Conservation (phyloP, 2,329 filamentous ascomycete genomes). For the Sporothrix euskadiensis region DNA sequence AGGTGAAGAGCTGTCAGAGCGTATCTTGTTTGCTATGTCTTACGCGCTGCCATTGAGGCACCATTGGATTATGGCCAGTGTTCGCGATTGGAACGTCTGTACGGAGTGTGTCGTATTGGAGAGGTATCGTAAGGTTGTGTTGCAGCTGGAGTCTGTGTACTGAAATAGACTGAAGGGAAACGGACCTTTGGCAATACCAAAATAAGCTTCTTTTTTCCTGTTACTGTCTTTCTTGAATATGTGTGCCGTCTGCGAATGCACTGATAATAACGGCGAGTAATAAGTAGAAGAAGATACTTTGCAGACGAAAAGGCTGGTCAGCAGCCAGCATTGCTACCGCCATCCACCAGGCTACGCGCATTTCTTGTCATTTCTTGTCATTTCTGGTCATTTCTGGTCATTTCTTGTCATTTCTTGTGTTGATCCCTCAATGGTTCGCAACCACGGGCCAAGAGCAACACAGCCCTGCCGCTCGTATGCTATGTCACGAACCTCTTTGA, state of each 20-base stretch:
- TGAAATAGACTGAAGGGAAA: neutral
- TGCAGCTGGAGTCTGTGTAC: neutral
- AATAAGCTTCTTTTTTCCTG: constrained; percentile 10
- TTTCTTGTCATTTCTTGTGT: neutral
- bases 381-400: neutral
- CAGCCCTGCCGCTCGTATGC: neutral
- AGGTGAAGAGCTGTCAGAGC: too few species aligned
- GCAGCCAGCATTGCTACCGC: neutral
- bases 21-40: too few species aligned
- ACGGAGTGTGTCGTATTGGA: neutral
- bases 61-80: neutral
- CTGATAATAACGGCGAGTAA: too few species aligned
- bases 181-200: neutral
- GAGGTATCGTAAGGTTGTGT: neutral
- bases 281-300: neutral
- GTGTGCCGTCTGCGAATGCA: neutral
- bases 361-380: neutral
- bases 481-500: neutral
- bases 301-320: neutral
- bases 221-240: neutral
- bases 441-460: neutral
- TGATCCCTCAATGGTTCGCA: neutral
- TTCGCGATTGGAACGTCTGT: neutral
- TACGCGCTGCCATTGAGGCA: too few species aligned
- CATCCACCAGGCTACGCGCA: neutral